phyloP scores from a whole-genome alignment of 352 stramenopile species.

The Pythium grandisporangium region DNA sequence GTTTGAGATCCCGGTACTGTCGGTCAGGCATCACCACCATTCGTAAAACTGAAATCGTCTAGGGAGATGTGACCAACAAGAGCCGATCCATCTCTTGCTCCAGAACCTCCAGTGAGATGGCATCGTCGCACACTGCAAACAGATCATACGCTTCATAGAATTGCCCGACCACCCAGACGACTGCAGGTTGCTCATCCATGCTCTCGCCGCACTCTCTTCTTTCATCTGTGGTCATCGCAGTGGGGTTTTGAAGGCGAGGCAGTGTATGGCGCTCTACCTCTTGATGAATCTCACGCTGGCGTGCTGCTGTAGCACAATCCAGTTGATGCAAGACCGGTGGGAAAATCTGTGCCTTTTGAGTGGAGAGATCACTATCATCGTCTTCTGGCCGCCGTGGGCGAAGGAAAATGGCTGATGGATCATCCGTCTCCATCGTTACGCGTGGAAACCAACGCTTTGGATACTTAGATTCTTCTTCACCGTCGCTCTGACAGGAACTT shows the following conservation, averaged over 20 bases:
- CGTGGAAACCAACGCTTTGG: conserved; percentile 20
- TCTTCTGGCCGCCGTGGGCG: conserved; percentile 11
- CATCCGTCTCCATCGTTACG: conserved; percentile 24
- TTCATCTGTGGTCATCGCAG: too few species aligned
- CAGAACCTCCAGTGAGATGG: conserved; percentile 19
- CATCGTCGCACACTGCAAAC: conserved; percentile 27
- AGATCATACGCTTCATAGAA: conserved; percentile 34
- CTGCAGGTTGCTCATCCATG: too few species aligned
- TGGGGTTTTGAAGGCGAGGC: too few species aligned
- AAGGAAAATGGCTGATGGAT: conserved; percentile 27
- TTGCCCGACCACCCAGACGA: conserved; percentile 31
- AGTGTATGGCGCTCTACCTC: conserved; percentile 20
- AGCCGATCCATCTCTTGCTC: conserved; percentile 29
- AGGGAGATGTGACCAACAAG: conserved; percentile 1
- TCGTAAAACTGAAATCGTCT: background rate
- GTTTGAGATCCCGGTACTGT: conserved; percentile 52
- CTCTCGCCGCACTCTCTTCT: too few species aligned
- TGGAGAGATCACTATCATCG: conserved; percentile 27
- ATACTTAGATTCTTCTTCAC: too few species aligned
- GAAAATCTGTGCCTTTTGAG: conserved; percentile 33
- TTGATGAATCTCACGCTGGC: conserved; percentile 20
- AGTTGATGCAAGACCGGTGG: conserved; percentile 12
- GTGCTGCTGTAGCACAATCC: conserved; percentile 1
- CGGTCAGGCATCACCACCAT: background rate
- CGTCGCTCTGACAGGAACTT: too few species aligned